These are phyloP conservation scores for Avena eriantha DNA, from an alignment of 176 grass and related monocot species.

Conservation along the genomic window DNA sequence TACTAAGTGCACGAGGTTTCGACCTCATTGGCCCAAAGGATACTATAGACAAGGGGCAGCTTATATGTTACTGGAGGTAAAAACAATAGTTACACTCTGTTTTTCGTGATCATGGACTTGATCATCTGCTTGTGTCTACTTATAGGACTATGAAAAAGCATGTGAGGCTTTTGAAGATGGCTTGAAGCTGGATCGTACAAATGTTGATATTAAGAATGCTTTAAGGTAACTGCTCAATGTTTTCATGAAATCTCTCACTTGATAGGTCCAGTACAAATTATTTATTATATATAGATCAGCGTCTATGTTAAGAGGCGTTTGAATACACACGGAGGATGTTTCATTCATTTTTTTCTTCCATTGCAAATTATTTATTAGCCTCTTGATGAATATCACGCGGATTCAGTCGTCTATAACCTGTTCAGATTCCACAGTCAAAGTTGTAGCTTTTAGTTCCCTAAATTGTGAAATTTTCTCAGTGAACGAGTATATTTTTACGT, in stretches of 20 bases:
- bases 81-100: neutral
- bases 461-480: neutral
- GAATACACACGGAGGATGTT: neutral
- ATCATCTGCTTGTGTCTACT: neutral
- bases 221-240: neutral
- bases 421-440: neutral
- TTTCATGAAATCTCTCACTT: neutral
- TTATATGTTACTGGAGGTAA: slow-evolving; percentile 22
- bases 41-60: slow-evolving; percentile 18
- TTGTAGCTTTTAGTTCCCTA: neutral
- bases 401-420: neutral
- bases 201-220: slow-evolving; percentile 8
- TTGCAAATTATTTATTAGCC: neutral
- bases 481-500: neutral
- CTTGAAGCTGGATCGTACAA: slow-evolving; percentile 18
- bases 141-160: slow-evolving; percentile 11
- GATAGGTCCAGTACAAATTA: neutral
- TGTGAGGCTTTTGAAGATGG: slow-evolving; percentile 32
- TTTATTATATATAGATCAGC: neutral
- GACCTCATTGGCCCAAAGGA: neutral
- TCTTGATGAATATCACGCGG: neutral
- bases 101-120: neutral
- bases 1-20: neutral
- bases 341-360: neutral
- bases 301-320: neutral